Conservation (phyloP, 2,329 filamentous ascomycete species). For the Exophiala dermatitidis region DNA sequence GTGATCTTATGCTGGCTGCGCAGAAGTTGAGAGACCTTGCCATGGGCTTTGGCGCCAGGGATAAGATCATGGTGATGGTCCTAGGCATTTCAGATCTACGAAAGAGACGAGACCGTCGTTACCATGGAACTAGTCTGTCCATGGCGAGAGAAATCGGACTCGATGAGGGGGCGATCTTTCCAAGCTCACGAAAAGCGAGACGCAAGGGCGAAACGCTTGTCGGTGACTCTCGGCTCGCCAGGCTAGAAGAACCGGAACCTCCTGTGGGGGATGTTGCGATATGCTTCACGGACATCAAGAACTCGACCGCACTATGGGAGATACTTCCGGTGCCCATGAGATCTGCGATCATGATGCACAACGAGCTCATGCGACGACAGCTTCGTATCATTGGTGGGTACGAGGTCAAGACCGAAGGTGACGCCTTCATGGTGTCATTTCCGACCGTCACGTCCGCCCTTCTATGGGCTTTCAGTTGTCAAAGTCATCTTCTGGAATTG, state of each 20-base stretch:
- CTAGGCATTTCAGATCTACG: conserved; percentile 87
- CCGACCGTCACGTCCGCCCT: conserved; percentile 90
- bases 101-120: conserved; percentile 67
- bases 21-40: conserved; percentile 92
- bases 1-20: conserved; percentile 87
- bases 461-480: conserved; percentile 93
- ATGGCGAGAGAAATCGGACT: conserved; percentile 71
- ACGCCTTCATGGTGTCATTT: conserved; percentile 99
- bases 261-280: conserved; percentile 86
- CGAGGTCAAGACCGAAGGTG: conserved; percentile 98
- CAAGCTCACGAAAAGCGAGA: conserved; percentile 58
- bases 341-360: conserved; percentile 93
- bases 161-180: conserved; percentile 51
- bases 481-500: conserved; percentile 77
- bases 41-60: conserved; percentile 86
- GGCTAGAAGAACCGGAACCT: conserved; percentile 85
- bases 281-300: conserved; percentile 98
- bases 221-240: conserved; percentile 78
- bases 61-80: conserved; percentile 99
- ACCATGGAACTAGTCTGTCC: conserved; percentile 76
- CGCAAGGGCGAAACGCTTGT: conserved; percentile 43
- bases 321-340: conserved; percentile 92
- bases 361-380: conserved; percentile 91
- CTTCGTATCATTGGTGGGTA: conserved; percentile 90
- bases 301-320: conserved; percentile 93